These are phyloP conservation scores for Asclepias syriaca DNA, from an alignment of 257 asterid genomes.

Conservation along the genomic window DNA sequence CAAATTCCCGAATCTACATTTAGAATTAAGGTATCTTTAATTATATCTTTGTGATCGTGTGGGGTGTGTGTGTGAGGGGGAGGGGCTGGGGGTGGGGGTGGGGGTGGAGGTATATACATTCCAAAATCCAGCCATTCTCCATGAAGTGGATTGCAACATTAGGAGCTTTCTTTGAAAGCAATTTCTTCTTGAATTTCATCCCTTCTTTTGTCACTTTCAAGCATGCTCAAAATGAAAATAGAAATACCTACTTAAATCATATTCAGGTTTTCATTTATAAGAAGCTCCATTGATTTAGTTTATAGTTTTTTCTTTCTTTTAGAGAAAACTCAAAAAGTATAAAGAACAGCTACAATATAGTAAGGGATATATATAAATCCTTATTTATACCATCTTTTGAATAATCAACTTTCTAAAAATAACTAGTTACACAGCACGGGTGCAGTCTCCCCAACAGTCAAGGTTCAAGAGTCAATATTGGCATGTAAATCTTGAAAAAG, in stretches of 20 bases:
- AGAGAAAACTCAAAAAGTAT: too few relatives aligned
- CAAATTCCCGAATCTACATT: neutral
- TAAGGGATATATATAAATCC: neutral
- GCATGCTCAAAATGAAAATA: neutral
- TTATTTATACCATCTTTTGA: neutral
- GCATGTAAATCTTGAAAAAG: constrained; percentile 5
- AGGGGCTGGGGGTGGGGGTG: too few relatives aligned
- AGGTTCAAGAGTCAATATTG: constrained; percentile 11
- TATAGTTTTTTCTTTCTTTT: too few relatives aligned
- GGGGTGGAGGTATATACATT: too few relatives aligned
- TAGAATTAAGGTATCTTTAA: neutral
- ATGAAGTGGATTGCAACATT: too few relatives aligned
- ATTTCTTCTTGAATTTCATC: neutral
- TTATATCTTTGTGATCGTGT: too few relatives aligned
- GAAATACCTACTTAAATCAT: neutral
- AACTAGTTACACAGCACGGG: neutral
- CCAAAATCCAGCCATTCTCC: too few relatives aligned
- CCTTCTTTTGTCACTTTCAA: neutral
- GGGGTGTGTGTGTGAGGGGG: too few relatives aligned
- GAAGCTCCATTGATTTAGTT: too few relatives aligned
- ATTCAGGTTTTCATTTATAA: too few relatives aligned
- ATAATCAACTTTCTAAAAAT: neutral
- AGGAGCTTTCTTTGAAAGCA: too few relatives aligned
- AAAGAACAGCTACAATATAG: too few relatives aligned
- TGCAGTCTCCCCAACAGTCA: neutral